phyloP scores from a whole-genome alignment of 495 filamentous ascomycete species.

The Terfezia boudieri region DNA sequence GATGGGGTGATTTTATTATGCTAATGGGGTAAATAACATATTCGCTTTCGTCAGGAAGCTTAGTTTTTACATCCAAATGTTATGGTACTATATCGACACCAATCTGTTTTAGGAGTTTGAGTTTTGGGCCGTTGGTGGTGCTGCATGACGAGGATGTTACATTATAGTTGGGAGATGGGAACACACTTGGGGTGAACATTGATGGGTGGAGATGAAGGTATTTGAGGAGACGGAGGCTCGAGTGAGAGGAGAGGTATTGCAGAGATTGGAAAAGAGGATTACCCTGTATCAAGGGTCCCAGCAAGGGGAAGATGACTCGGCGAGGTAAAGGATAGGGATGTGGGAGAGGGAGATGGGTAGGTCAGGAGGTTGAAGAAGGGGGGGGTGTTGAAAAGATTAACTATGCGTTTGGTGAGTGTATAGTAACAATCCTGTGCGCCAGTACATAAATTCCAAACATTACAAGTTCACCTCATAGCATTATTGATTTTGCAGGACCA shows the following conservation, averaged over 20 bases:
- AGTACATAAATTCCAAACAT: too few species aligned
- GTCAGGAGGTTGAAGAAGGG: constrained; percentile 93
- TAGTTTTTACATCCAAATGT: constrained; percentile 88
- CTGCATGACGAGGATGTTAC: constrained; percentile 70
- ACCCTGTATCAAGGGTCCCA: constrained; percentile 1
- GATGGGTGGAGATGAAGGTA: constrained; percentile 57
- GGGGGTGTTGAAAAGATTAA: constrained; percentile 90
- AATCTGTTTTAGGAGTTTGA: constrained; percentile 77
- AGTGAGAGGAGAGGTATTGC: constrained; percentile 49
- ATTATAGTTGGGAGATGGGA: constrained; percentile 56
- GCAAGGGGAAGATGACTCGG: constrained; percentile 23
- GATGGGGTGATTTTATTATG: constrained; percentile 89
- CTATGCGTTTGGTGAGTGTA: constrained; percentile 67
- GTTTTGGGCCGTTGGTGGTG: constrained; percentile 74
- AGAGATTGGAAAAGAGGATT: constrained; percentile 30
- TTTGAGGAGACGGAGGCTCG: constrained; percentile 56
- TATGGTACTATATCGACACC: constrained; percentile 62
- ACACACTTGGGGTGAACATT: constrained; percentile 69
- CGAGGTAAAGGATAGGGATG: constrained; percentile 31
- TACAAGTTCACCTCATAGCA: too few species aligned
- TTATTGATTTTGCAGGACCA: too few species aligned
- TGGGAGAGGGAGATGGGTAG: constrained; percentile 63
- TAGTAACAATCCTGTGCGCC: too few species aligned
- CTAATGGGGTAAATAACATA: constrained; percentile 93
- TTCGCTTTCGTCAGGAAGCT: constrained; percentile 70